phyloP scores from a whole-genome alignment of 768 basidiomycete species.

The Boletus huronensis region DNA sequence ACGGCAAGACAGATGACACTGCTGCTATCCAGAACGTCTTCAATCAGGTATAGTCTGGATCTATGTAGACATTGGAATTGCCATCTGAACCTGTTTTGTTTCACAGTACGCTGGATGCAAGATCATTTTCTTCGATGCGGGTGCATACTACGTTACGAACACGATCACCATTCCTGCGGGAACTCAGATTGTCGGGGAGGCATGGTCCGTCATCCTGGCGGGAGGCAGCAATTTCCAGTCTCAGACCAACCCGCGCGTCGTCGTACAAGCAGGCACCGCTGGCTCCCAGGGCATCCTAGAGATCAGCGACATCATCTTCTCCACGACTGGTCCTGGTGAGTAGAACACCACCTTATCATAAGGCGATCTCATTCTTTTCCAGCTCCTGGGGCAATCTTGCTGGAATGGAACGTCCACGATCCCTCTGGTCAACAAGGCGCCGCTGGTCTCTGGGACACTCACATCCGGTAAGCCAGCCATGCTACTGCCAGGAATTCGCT shows the following conservation, averaged over 20 bases:
- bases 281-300: constrained; percentile 52
- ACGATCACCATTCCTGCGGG: constrained; percentile 49
- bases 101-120: constrained; percentile 64
- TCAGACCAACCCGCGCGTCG: constrained; percentile 35
- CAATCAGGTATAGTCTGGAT: constrained; percentile 37
- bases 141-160: constrained; percentile 43
- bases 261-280: constrained; percentile 43
- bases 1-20: constrained; percentile 75
- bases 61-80: neutral
- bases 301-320: constrained; percentile 62
- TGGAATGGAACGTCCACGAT: constrained; percentile 61
- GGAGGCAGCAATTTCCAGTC: constrained; percentile 41
- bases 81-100: neutral
- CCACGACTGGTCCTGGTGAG: constrained; percentile 47
- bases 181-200: constrained; percentile 47
- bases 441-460: constrained; percentile 50
- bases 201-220: constrained; percentile 47
- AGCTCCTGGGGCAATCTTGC: constrained; percentile 45
- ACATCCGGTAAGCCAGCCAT: constrained; percentile 30
- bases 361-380: neutral
- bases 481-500: neutral
- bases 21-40: constrained; percentile 58
- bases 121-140: constrained; percentile 79
- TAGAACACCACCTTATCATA: neutral
- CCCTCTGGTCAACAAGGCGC: constrained; percentile 49